Base-by-base conservation (phyloP, 148 eudicot genomes). In the Hydrangea macrophylla region DNA sequence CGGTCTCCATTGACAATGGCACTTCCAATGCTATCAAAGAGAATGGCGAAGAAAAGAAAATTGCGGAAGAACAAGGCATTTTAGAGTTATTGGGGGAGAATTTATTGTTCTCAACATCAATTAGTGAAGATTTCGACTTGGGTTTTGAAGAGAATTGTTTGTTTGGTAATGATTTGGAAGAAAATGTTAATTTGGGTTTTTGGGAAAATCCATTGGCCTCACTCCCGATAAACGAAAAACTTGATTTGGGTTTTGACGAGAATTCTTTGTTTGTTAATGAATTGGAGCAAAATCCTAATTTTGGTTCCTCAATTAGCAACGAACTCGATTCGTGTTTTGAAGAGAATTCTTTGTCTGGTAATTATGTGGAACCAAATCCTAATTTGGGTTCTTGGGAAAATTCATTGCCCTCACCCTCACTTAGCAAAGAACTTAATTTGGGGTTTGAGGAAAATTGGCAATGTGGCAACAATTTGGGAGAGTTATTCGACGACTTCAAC, bases 401-500 rank as follows among this genome's bases (percentile, higher is more conserved):
- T 60, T 31, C 36, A 39, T n/a, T 36, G 11, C 20, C 36, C 3
- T 45, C 78, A 2, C 36, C 61, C 1, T n/a, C 69, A 35, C 23
- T 69, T 4, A 17, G 37, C 9, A 25, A 22, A 35, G 27, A 51
- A 1, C 48, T 57, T 26, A 60, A 37, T 5, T 25, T 33, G 59
- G 54, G 37, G 0, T 50, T 48, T 28, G 75, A 36, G 18, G 33
- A 11, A 35, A 6, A 70, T 32, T 31, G 57, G 4, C 24, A 24
- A n/a, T 55, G 44, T 56, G 68, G 62, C n/a, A 7, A 45, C 15
- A 68, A 55, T 68, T 60, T 68, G 5, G 69, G 65, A 30, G 24
- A 32, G 45, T 56, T 64, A 28, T 70, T 74, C 10, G 67, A 76
- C 22, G 67, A 65, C 28, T 40, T 48, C 24, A 58, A 64, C 33